A percentile compares a stretch with the other conserved stretches of the same genome.
These are phyloP conservation scores for Castanopsis chinensis DNA, from an alignment of 306 rosid genomes.

Conservation along the genomic window DNA sequence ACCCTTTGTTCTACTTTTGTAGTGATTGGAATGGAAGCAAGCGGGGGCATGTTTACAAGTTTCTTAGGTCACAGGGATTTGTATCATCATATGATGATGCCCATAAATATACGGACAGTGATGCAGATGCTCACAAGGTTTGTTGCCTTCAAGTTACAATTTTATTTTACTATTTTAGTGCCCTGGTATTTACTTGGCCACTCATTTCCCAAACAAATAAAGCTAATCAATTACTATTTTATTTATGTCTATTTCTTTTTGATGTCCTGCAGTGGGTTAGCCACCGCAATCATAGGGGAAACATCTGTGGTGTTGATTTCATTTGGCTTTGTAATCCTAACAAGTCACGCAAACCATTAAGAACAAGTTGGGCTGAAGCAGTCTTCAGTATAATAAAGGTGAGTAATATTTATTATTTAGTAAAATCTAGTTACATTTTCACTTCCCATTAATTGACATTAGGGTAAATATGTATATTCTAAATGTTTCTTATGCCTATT, in stretches of 20 bases:
- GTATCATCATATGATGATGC: slow-evolving; percentile 90
- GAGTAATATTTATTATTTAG: background rate
- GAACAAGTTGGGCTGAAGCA: slow-evolving; percentile 94
- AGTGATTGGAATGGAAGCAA: slow-evolving; percentile 99
- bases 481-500: no score
- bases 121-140: slow-evolving; percentile 90
- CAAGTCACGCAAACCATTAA: slow-evolving; percentile 64
- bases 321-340: slow-evolving; percentile 97
- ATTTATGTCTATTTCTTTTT: background rate
- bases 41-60: slow-evolving; percentile 91
- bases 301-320: slow-evolving; percentile 91
- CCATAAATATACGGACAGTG: slow-evolving; percentile 68
- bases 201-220: background rate
- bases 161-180: slow-evolving; percentile 3
- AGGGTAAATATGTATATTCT: no score
- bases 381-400: slow-evolving; percentile 85
- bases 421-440: no score
- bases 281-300: slow-evolving; percentile 95
- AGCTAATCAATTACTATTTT: slow-evolving; percentile 12
- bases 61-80: slow-evolving; percentile 91
- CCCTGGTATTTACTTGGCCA: background rate
- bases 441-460: no score
- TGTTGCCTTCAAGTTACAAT: slow-evolving; percentile 16
- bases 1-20: slow-evolving; percentile 23
- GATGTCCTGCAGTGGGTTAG: slow-evolving; percentile 79